phyloP scores from a whole-genome alignment of 1,284 basidiomycete genomes.

The Rhodotorula sp. region DNA sequence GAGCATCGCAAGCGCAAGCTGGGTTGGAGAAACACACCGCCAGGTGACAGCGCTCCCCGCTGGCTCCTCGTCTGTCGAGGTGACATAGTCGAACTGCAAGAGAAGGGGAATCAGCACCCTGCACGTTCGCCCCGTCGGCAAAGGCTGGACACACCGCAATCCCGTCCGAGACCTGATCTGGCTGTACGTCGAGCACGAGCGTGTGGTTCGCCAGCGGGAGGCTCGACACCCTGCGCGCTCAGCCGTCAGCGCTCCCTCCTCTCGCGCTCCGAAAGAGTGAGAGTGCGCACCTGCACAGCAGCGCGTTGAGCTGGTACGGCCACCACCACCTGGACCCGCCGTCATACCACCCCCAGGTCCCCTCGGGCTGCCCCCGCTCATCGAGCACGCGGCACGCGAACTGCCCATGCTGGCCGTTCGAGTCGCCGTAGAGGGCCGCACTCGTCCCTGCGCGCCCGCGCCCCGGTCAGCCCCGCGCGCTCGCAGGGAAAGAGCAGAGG shows the following conservation, averaged over 20 bases:
- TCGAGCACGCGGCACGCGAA: slow-evolving; percentile 1
- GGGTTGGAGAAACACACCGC: not conserved
- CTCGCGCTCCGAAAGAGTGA: not conserved
- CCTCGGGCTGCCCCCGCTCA: not conserved
- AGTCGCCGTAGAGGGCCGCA: slow-evolving; percentile 8
- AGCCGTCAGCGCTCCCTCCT: not conserved
- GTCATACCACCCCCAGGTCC: slow-evolving; percentile 13
- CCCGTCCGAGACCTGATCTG: slow-evolving; percentile 1
- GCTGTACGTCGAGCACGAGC: slow-evolving; percentile 9
- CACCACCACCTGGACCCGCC: slow-evolving; percentile 1
- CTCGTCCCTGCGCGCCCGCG: not conserved
- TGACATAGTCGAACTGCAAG: slow-evolving; percentile 7
- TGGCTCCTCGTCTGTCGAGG: not conserved
- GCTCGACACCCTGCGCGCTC: not conserved
- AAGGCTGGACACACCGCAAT: slow-evolving; percentile 3
- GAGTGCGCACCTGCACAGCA: not conserved
- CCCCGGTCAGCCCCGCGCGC: not conserved
- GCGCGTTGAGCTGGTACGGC: slow-evolving; percentile 3
- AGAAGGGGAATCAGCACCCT: no score
- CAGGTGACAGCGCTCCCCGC: not conserved
- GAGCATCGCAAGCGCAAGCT: no score
- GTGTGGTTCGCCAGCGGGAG: not conserved
- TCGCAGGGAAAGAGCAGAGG: no score
- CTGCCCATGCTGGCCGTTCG: slow-evolving; percentile 6
- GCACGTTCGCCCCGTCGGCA: no score